A percentile compares a stretch with the other conserved stretches of the same genome.
Conservation (phyloP, 495 filamentous ascomycete genomes). For the Talaromyces nanjingensis region DNA sequence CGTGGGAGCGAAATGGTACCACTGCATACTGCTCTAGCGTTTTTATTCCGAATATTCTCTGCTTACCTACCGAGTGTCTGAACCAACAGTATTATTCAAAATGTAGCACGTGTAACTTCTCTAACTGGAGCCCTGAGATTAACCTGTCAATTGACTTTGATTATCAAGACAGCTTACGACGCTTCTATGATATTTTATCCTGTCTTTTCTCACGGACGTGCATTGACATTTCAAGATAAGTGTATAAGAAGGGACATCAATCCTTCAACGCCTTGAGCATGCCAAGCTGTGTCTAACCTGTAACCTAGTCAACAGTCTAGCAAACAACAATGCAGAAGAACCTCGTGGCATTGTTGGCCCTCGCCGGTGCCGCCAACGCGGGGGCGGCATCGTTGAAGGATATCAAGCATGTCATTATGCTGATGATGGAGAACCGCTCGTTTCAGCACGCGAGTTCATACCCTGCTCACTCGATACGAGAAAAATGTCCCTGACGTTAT, state of each 20-base stretch:
- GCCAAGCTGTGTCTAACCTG: neutral
- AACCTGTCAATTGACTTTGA: neutral
- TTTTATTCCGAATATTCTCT: neutral
- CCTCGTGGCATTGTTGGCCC: neutral
- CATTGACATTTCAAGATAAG: neutral
- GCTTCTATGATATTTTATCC: neutral
- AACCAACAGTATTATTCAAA: neutral
- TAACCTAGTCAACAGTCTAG: neutral
- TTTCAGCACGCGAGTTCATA: constrained; percentile 5
- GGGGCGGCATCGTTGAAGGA: constrained; percentile 3
- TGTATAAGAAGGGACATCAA: neutral
- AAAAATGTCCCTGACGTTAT: neutral
- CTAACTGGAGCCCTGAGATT: neutral
- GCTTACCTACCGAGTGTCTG: neutral
- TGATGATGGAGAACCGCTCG: constrained; percentile 9
- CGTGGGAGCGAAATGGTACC: neutral
- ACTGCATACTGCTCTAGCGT: neutral
- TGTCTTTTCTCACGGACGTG: neutral
- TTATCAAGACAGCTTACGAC: neutral
- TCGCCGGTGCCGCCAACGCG: constrained; percentile 1
- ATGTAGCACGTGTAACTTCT: neutral
- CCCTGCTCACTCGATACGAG: neutral
- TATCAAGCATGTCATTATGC: constrained; percentile 8
- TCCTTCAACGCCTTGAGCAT: neutral
- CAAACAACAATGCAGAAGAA: neutral